A percentile compares a stretch with the other conserved stretches of the same genome.
Evolutionary conservation across 805 yeast species (phyloP).

Genomic region (Yamadazyma olivae): DNA sequence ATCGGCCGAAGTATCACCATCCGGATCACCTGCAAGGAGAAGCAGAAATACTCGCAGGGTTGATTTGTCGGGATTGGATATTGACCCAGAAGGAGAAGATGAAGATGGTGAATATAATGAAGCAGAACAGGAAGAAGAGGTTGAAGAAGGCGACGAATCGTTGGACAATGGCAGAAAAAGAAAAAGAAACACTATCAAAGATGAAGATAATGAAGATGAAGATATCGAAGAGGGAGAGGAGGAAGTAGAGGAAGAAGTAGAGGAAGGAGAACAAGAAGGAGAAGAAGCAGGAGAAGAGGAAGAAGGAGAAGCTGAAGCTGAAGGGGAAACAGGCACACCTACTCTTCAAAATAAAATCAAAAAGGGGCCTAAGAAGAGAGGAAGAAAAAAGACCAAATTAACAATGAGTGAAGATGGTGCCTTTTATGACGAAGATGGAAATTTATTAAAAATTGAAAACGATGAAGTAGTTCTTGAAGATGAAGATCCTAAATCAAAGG

Average conservation of each 20-base stretch:
- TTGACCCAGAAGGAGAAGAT: constrained; percentile 17
- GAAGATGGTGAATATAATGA: constrained; percentile 15
- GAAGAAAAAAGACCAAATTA: constrained; percentile 40
- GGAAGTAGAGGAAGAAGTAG: constrained; percentile 13
- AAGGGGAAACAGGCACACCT: constrained; percentile 14
- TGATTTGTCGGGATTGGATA: constrained; percentile 16
- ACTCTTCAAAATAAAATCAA: constrained; percentile 4
- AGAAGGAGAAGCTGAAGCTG: constrained; percentile 19
- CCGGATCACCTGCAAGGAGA: constrained; percentile 2
- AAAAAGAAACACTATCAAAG: constrained; percentile 9
- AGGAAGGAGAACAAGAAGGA: constrained; percentile 14
- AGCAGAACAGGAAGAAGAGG: too few species aligned
- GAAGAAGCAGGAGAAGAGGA: constrained; percentile 23
- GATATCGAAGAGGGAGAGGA: constrained; percentile 15
- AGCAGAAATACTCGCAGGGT: constrained; percentile 7
- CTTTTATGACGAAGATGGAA: constrained; percentile 62
- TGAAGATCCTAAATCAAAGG: constrained; percentile 76
- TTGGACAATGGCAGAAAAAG: constrained; percentile 12
- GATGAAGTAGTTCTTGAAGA: constrained; percentile 75
- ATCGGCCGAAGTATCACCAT: not conserved
- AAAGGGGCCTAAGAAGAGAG: constrained; percentile 38
- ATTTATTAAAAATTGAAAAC: constrained; percentile 56
- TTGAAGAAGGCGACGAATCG: constrained; percentile 19
- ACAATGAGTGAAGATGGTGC: constrained; percentile 37
- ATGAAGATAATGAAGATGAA: constrained; percentile 14